Evolutionary conservation across 495 filamentous ascomycete genomes (phyloP).

Genomic region (Hypoxylon fuscum): DNA sequence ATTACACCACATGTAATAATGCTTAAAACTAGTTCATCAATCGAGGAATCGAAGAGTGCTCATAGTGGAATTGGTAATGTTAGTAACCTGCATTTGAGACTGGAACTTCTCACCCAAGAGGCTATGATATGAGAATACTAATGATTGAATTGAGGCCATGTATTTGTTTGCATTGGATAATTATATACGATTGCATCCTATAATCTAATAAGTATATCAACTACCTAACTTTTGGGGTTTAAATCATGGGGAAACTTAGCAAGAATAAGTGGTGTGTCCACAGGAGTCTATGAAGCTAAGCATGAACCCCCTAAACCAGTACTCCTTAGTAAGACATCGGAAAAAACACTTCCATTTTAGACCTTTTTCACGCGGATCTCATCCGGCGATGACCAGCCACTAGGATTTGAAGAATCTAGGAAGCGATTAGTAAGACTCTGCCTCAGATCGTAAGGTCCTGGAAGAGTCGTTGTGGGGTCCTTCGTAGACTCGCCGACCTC

Average conservation of each 20-base stretch:
- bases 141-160: too few relatives aligned
- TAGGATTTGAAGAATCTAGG: neutral
- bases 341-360: neutral
- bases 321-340: neutral
- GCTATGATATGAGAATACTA: too few relatives aligned
- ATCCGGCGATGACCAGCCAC: neutral
- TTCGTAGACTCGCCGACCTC: neutral
- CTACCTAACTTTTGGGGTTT: too few relatives aligned
- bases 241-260: too few relatives aligned
- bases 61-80: neutral
- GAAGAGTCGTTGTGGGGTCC: neutral
- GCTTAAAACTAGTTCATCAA: neutral
- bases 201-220: too few relatives aligned
- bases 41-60: neutral
- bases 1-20: neutral
- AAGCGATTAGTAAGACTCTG: neutral
- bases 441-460: neutral
- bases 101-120: too few relatives aligned
- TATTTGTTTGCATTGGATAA: too few relatives aligned
- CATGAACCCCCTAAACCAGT: too few relatives aligned
- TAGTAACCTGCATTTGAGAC: too few relatives aligned
- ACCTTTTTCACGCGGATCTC: neutral
- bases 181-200: too few relatives aligned
- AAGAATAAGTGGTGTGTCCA: too few relatives aligned
- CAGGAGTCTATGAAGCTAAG: too few relatives aligned